Conservation (phyloP, 2,329 filamentous ascomycete genomes). For the Phialophora tarda region DNA sequence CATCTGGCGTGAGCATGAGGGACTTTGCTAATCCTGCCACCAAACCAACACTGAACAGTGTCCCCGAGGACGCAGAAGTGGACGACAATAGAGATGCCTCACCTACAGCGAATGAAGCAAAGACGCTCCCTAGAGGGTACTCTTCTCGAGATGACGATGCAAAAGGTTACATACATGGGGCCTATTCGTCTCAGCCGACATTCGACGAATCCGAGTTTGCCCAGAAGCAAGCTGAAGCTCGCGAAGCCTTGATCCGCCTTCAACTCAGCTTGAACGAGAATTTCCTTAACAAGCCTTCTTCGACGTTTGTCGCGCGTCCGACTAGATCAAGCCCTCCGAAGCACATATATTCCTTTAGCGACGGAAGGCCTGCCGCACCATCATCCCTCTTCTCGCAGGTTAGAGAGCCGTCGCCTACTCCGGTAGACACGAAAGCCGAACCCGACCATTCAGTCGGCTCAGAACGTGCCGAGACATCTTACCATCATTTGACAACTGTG, state of each 20-base stretch:
- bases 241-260: slow-evolving; percentile 37
- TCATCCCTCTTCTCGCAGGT: slow-evolving; percentile 32
- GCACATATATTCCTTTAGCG: slow-evolving; percentile 24
- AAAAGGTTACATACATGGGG: not conserved
- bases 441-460: slow-evolving; percentile 15
- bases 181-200: slow-evolving; percentile 20
- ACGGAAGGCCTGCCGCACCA: slow-evolving; percentile 29
- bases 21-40: slow-evolving; percentile 35
- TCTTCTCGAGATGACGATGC: not conserved
- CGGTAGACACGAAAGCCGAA: slow-evolving; percentile 19
- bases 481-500: slow-evolving; percentile 28
- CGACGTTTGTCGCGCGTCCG: slow-evolving; percentile 18
- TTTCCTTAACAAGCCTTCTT: slow-evolving; percentile 28
- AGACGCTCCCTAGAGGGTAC: not conserved
- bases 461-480: slow-evolving; percentile 19
- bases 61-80: slow-evolving; percentile 26
- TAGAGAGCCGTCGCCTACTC: slow-evolving; percentile 23
- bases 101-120: not conserved
- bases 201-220: slow-evolving; percentile 38
- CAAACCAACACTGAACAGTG: slow-evolving; percentile 29
- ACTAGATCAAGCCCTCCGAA: slow-evolving; percentile 18
- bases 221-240: slow-evolving; percentile 39
- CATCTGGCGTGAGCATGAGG: slow-evolving; percentile 31
- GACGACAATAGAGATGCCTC: slow-evolving; percentile 13
- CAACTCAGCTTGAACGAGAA: slow-evolving; percentile 39